Evolutionary conservation across 495 filamentous ascomycete species (phyloP).

Genomic region (Penicillium canariense): DNA sequence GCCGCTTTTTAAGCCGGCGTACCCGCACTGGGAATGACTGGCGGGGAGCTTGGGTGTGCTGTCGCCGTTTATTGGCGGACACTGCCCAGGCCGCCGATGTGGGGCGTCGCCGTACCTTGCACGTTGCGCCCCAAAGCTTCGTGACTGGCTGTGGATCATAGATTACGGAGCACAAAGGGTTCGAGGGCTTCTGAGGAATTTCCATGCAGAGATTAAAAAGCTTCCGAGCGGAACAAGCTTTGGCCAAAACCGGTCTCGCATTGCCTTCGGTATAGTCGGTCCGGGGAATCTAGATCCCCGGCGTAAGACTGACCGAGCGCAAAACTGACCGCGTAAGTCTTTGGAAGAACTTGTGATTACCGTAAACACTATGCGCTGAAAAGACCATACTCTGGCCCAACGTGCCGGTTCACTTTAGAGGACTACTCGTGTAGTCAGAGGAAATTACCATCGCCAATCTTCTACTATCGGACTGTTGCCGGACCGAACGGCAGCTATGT

Average conservation of each 20-base stretch:
- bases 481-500: too few relatives aligned
- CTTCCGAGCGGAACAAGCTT: neutral
- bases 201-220: neutral
- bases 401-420: too few relatives aligned
- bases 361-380: too few relatives aligned
- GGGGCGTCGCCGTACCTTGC: conserved; percentile 6
- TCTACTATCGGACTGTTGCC: too few relatives aligned
- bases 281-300: neutral
- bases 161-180: neutral
- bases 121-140: conserved; percentile 8
- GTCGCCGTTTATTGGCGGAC: neutral
- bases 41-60: neutral
- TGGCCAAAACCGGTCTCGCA: neutral
- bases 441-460: too few relatives aligned
- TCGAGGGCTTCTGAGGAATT: neutral
- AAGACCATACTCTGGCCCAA: too few relatives aligned
- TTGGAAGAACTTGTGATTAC: too few relatives aligned
- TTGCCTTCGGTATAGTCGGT: neutral
- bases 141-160: conserved; percentile 3
- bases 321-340: too few relatives aligned
- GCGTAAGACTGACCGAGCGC: too few relatives aligned
- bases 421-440: too few relatives aligned
- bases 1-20: neutral
- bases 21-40: neutral
- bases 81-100: neutral